Conservation (phyloP, 2,329 filamentous ascomycete species). For the Phoma herbarum region DNA sequence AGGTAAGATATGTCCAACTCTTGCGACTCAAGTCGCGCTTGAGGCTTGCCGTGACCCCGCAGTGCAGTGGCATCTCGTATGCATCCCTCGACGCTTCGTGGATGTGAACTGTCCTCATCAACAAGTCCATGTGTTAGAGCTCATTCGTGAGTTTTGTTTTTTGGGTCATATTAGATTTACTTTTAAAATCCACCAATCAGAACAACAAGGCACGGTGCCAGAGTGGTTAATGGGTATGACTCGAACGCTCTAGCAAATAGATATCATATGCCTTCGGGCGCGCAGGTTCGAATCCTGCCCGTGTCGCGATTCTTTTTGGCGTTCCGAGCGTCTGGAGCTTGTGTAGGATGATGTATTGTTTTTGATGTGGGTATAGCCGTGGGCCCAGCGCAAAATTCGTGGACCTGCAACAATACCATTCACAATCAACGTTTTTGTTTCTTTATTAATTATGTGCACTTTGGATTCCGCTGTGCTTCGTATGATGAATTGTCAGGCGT, state of each 20-base stretch:
- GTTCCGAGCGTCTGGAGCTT: background rate
- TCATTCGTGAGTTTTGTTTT: too few species aligned
- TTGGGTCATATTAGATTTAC: too few species aligned
- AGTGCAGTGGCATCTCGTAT: background rate
- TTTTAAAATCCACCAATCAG: constrained; percentile 10
- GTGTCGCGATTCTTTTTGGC: constrained; percentile 3
- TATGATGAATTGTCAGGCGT: too few species aligned
- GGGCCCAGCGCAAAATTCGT: too few species aligned
- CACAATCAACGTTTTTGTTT: too few species aligned
- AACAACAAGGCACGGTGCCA: constrained; percentile 18
- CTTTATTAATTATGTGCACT: too few species aligned
- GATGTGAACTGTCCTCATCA: too few species aligned
- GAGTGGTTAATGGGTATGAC: constrained; percentile 39
- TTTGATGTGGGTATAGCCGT: too few species aligned
- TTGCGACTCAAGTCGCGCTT: constrained; percentile 2
- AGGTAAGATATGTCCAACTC: background rate
- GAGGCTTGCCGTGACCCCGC: background rate
- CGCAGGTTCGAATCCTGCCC: constrained; percentile 35
- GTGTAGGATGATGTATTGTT: background rate
- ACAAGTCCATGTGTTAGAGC: too few species aligned
- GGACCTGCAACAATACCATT: too few species aligned
- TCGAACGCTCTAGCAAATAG: constrained; percentile 32
- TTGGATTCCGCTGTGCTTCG: too few species aligned
- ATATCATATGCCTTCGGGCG: constrained; percentile 42
- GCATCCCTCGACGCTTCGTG: background rate